A percentile compares a stretch with the other conserved stretches of the same genome.
These are phyloP conservation scores for Exophiala xenobiotica DNA, from an alignment of 2,329 filamentous ascomycete genomes.

Conservation along the genomic window DNA sequence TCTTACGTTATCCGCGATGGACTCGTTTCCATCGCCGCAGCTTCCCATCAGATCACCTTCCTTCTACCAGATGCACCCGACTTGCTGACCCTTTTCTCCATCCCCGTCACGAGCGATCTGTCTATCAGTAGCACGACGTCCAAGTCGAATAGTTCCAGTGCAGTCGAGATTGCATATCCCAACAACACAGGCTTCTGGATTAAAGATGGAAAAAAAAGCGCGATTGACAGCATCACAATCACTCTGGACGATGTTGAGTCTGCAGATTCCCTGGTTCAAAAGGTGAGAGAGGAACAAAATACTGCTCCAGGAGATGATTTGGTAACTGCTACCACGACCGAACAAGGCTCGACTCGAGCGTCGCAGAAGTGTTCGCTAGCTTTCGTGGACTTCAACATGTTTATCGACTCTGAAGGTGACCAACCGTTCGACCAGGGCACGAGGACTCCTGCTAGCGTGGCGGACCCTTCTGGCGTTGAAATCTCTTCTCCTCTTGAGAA, in stretches of 20 bases:
- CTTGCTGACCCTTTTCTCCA: conserved; percentile 12
- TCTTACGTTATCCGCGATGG: background rate
- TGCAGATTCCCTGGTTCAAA: conserved; percentile 6
- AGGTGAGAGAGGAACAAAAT: background rate
- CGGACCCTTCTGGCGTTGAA: background rate
- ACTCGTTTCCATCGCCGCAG: conserved; percentile 7
- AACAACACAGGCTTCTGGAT: conserved; percentile 11
- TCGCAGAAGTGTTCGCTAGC: conserved; percentile 11
- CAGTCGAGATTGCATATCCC: conserved; percentile 13
- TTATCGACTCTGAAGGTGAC: too few species aligned
- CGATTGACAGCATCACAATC: conserved; percentile 14
- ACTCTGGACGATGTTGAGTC: conserved; percentile 12
- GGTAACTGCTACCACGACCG: background rate
- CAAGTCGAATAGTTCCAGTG: conserved; percentile 10
- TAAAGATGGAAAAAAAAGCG: conserved; percentile 16
- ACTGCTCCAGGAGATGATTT: background rate
- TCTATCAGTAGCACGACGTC: background rate
- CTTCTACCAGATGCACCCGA: conserved; percentile 9
- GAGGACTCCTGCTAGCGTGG: too few species aligned
- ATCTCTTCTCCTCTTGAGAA: background rate
- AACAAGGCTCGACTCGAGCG: background rate
- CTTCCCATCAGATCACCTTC: conserved; percentile 11
- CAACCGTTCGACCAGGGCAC: too few species aligned
- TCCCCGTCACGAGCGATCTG: conserved; percentile 7
- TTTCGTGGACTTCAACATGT: conserved; percentile 7